Evolutionary conservation across 169 alveolate species (phyloP).

Genomic region (Pseudocohnilembus persalinus): DNA sequence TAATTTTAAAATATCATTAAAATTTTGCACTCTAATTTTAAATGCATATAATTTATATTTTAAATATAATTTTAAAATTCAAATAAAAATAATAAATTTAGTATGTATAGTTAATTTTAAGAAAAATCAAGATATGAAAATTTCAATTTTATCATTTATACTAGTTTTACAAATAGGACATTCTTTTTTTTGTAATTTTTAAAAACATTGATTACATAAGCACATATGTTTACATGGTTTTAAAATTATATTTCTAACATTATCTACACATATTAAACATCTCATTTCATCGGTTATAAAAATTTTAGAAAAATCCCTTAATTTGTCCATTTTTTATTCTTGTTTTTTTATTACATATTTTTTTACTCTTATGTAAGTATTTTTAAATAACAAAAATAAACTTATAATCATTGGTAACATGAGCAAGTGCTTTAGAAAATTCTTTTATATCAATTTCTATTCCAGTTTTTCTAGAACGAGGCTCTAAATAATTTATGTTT

Average conservation of each 20-base stretch:
- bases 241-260: slow-evolving; percentile 19
- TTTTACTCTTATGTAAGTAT: background rate
- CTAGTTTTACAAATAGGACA: slow-evolving; percentile 12
- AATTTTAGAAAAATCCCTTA: background rate
- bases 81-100: too few relatives aligned
- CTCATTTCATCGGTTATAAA: slow-evolving; percentile 1
- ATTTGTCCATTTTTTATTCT: background rate
- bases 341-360: background rate
- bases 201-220: background rate
- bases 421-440: background rate
- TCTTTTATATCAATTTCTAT: background rate
- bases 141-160: slow-evolving; percentile 4
- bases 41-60: too few relatives aligned
- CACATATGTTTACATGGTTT: slow-evolving; percentile 11
- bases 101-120: too few relatives aligned
- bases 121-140: slow-evolving; percentile 1
- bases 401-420: background rate
- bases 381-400: background rate
- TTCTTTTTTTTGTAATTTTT: background rate
- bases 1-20: too few relatives aligned
- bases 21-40: too few relatives aligned
- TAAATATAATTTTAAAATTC: too few relatives aligned
- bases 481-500: slow-evolving; percentile 1
- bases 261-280: slow-evolving; percentile 6
- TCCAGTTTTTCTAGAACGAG: background rate